These are phyloP conservation scores for Parathielavia appendiculata DNA, from an alignment of 495 filamentous ascomycete genomes.

Conservation along the genomic window DNA sequence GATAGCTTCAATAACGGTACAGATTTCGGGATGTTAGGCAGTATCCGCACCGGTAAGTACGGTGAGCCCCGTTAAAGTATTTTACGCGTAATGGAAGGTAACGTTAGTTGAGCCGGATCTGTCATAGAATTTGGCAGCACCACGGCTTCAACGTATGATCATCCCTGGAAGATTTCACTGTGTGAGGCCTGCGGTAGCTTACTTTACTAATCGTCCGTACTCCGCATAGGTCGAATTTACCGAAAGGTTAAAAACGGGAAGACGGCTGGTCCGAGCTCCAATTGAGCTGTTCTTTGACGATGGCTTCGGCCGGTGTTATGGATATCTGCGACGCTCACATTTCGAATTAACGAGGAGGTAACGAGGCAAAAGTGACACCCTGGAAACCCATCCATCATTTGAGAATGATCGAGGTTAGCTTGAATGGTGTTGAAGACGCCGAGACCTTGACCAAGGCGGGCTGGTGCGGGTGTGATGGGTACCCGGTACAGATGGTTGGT, in stretches of 20 bases:
- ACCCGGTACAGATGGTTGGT: conserved; percentile 10
- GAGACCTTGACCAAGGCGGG: conserved; percentile 20
- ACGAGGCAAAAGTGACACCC: conserved; percentile 4
- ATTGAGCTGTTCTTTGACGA: not conserved
- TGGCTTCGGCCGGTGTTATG: conserved; percentile 2
- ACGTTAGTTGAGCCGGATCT: too few species aligned
- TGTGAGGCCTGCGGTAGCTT: not conserved
- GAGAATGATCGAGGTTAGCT: conserved; percentile 4
- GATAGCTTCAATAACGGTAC: too few species aligned
- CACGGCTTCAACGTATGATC: too few species aligned
- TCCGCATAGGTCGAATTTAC: too few species aligned
- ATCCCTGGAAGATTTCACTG: not conserved
- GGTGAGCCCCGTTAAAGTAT: too few species aligned
- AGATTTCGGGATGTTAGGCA: too few species aligned
- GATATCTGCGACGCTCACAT: conserved; percentile 1
- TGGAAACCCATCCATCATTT: conserved; percentile 9
- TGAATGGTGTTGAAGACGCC: conserved; percentile 13
- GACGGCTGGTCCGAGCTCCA: conserved; percentile 1
- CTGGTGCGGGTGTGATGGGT: conserved; percentile 13
- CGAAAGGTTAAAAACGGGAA: not conserved
- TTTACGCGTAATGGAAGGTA: too few species aligned
- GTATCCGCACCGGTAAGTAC: too few species aligned
- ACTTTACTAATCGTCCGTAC: too few species aligned
- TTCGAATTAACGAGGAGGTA: not conserved
- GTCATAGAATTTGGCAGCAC: too few species aligned